A percentile compares a stretch with the other conserved stretches of the same genome.
Evolutionary conservation across 805 yeast species (phyloP).

Genomic region (Komagataella pseudopastoris): DNA sequence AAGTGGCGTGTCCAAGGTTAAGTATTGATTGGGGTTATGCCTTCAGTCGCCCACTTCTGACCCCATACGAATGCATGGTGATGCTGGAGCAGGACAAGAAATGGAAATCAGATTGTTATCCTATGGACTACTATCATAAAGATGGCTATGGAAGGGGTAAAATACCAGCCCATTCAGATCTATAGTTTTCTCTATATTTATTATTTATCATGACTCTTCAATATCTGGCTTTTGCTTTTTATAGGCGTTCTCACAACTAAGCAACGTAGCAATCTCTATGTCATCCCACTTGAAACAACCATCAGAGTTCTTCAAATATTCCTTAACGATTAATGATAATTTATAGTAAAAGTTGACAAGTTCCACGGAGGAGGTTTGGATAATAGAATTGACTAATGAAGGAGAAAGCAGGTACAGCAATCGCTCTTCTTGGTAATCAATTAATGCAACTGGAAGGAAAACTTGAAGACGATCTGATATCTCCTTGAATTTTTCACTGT

Average conservation of each 20-base stretch:
- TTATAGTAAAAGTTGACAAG: constrained; percentile 35
- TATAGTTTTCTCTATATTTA: constrained; percentile 1
- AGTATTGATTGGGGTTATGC: constrained; percentile 99
- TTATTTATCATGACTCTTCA: neutral
- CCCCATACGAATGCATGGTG: constrained; percentile 95
- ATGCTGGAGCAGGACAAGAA: constrained; percentile 58
- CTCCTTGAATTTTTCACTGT: constrained; percentile 24
- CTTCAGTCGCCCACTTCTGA: constrained; percentile 76
- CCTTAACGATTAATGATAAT: constrained; percentile 21
- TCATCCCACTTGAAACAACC: constrained; percentile 35
- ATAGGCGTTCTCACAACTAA: constrained; percentile 46
- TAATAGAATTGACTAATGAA: constrained; percentile 39
- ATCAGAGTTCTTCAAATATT: constrained; percentile 16
- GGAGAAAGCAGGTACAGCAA: constrained; percentile 54
- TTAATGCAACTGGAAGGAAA: constrained; percentile 45
- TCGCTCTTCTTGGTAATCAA: constrained; percentile 41
- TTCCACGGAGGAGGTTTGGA: constrained; percentile 30
- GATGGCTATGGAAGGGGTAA: constrained; percentile 90
- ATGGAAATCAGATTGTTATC: constrained; percentile 59
- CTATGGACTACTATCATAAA: constrained; percentile 89
- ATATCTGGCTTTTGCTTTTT: constrained; percentile 7
- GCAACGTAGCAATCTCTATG: constrained; percentile 47
- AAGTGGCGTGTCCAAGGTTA: constrained; percentile 93
- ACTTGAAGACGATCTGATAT: constrained; percentile 32
- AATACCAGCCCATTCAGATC: constrained; percentile 32